Percentiles rank a stretch among this genome's conserved stretches.
Conservation (phyloP, 495 filamentous ascomycete genomes). For the Penicillium flavigenum region DNA sequence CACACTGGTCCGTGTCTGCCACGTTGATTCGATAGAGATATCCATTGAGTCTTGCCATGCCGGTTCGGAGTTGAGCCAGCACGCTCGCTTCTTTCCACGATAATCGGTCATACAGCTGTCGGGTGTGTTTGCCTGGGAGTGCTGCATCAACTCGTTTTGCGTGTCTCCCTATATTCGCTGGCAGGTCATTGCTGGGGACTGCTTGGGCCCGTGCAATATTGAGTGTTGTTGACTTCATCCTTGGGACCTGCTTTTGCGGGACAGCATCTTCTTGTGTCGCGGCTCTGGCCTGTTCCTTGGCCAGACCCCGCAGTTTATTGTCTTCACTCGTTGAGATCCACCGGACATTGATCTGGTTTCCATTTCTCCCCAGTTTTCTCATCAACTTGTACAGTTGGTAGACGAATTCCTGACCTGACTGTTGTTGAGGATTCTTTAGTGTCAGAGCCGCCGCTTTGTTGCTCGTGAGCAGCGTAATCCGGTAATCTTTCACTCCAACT, state of each 20-base stretch:
- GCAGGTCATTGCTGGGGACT: background rate
- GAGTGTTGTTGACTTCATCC: background rate
- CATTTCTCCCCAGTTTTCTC: conserved; percentile 24
- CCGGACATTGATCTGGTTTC: conserved; percentile 21
- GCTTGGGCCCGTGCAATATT: background rate
- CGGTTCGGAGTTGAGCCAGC: too few relatives aligned
- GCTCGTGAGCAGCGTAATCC: background rate
- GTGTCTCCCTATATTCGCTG: background rate
- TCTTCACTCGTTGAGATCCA: conserved; percentile 15
- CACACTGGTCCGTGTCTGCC: too few relatives aligned
- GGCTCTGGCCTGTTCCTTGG: too few relatives aligned
- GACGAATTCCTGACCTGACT: too few relatives aligned
- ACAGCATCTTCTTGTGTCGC: conserved; percentile 17
- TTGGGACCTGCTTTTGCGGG: background rate
- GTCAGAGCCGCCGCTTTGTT: conserved; percentile 2
- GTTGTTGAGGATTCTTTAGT: background rate
- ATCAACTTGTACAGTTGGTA: conserved; percentile 24
- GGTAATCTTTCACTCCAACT: background rate
- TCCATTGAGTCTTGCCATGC: too few relatives aligned
- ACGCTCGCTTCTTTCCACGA: conserved; percentile 30
- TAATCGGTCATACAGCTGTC: conserved; percentile 24
- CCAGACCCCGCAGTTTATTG: too few relatives aligned
- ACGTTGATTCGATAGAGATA: too few relatives aligned
- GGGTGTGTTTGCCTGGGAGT: background rate
- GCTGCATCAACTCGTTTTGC: background rate